A percentile compares a stretch with the other conserved stretches of the same genome.
phyloP scores from a whole-genome alignment of 2,329 filamentous ascomycete species.

The Huntiella bhutanensis region DNA sequence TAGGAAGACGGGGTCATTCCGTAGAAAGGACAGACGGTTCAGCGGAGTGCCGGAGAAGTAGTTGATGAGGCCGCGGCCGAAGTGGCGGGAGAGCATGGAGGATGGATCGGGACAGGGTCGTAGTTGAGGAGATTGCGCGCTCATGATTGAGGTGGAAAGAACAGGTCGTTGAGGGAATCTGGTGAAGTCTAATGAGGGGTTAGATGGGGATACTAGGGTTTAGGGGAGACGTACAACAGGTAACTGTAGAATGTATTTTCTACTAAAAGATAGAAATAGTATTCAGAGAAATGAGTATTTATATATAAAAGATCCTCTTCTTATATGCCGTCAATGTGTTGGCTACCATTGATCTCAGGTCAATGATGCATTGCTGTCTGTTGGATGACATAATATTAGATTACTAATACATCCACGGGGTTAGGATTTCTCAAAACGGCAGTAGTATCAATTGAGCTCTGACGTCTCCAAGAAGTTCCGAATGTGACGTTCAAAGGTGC shows the following conservation, averaged over 20 bases:
- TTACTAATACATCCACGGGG: conserved; percentile 4
- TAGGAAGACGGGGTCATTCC: conserved; percentile 52
- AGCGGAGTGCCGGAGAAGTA: conserved; percentile 67
- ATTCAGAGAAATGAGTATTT: too few species aligned
- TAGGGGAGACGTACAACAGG: too few species aligned
- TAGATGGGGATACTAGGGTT: too few species aligned
- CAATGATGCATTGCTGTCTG: too few species aligned
- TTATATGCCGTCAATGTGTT: too few species aligned
- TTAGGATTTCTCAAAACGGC: conserved; percentile 1
- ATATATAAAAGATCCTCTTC: too few species aligned
- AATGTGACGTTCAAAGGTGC: too few species aligned
- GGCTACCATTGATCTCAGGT: too few species aligned
- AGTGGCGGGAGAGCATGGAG: conserved; percentile 55
- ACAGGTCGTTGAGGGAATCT: background rate
- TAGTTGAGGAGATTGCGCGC: conserved; percentile 6
- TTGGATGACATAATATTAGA: background rate
- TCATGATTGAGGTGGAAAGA: conserved; percentile 1
- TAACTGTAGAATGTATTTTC: too few species aligned
- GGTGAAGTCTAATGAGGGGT: too few species aligned
- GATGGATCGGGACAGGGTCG: conserved; percentile 23
- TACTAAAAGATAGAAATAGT: too few species aligned
- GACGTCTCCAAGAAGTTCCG: background rate
- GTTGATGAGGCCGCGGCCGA: conserved; percentile 63
- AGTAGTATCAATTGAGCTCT: background rate
- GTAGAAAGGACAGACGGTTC: conserved; percentile 64